These are phyloP conservation scores for Microdochium trichocladiopsis DNA, from an alignment of 2,329 filamentous ascomycete genomes.

Conservation along the genomic window DNA sequence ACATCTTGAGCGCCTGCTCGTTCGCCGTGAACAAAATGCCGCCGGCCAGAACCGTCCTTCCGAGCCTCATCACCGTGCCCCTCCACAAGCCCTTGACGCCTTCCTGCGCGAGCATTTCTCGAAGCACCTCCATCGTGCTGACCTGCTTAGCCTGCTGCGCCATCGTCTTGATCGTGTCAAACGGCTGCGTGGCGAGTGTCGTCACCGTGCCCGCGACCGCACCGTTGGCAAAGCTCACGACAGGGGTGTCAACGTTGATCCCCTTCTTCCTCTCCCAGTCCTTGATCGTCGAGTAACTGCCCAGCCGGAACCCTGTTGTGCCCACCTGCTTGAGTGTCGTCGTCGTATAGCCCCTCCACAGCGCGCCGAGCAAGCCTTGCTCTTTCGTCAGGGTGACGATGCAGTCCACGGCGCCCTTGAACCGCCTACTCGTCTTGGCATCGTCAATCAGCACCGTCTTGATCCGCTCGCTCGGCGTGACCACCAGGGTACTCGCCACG, in stretches of 20 bases:
- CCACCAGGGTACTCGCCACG: constrained; percentile 47
- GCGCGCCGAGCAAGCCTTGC: constrained; percentile 39
- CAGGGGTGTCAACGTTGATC: constrained; percentile 20
- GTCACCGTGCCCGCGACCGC: constrained; percentile 29
- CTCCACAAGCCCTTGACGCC: constrained; percentile 52
- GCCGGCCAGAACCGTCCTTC: constrained; percentile 44
- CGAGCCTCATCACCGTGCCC: constrained; percentile 57
- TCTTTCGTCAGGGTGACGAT: constrained; percentile 38
- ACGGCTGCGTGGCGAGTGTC: constrained; percentile 48
- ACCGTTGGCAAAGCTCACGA: constrained; percentile 30
- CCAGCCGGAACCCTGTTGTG: constrained; percentile 55
- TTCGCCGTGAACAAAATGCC: constrained; percentile 24
- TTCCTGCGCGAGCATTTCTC: constrained; percentile 44
- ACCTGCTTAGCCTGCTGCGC: constrained; percentile 49
- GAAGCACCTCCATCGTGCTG: constrained; percentile 45
- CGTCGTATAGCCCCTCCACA: constrained; percentile 52
- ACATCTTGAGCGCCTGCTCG: constrained; percentile 19
- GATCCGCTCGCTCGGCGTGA: constrained; percentile 56
- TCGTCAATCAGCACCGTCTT: constrained; percentile 61
- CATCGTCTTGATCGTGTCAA: constrained; percentile 54
- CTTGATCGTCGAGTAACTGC: constrained; percentile 56
- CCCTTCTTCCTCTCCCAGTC: constrained; percentile 28
- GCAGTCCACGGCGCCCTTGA: constrained; percentile 43
- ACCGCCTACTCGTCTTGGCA: constrained; percentile 27
- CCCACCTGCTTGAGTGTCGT: constrained; percentile 57